Percentiles rank a stretch among this genome's conserved stretches.
These are phyloP conservation scores for Aspergillus cejpii DNA, from an alignment of 2,329 filamentous ascomycete genomes.

Conservation along the genomic window DNA sequence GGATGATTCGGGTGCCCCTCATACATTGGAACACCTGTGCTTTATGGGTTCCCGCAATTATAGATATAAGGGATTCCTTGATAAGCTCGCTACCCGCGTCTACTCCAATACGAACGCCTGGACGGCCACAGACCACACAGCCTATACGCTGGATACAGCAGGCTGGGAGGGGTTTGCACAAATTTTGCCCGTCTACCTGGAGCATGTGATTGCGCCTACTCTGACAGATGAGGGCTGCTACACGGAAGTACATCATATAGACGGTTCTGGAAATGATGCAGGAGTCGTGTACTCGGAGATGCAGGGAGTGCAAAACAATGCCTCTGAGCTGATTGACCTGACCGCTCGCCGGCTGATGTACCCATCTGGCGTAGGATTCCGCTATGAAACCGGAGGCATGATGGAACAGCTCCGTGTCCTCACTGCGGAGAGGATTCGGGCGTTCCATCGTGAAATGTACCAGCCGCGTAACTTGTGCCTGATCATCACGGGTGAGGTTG, in stretches of 20 bases:
- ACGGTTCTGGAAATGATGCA: slow-evolving; percentile 88
- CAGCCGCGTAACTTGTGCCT: slow-evolving; percentile 92
- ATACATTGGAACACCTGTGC: slow-evolving; percentile 74
- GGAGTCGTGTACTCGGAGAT: slow-evolving; percentile 98
- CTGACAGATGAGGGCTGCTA: slow-evolving; percentile 88
- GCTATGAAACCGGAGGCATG: slow-evolving; percentile 97
- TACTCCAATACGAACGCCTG: slow-evolving; percentile 95
- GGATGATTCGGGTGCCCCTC: slow-evolving; percentile 89
- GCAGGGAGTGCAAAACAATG: slow-evolving; percentile 86
- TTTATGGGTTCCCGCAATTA: slow-evolving; percentile 93
- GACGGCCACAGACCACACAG: slow-evolving; percentile 94
- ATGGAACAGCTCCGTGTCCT: slow-evolving; percentile 83
- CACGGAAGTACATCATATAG: slow-evolving; percentile 93
- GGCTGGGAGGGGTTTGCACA: slow-evolving; percentile 96
- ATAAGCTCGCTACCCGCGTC: slow-evolving; percentile 86
- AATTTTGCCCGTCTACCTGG: slow-evolving; percentile 88
- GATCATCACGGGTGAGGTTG: slow-evolving; percentile 83
- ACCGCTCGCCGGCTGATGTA: slow-evolving; percentile 74
- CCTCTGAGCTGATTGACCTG: slow-evolving; percentile 80
- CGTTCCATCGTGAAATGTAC: slow-evolving; percentile 95
- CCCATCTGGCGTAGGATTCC: slow-evolving; percentile 81
- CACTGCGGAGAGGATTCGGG: slow-evolving; percentile 82
- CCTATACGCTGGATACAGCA: slow-evolving; percentile 89
- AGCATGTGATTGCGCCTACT: slow-evolving; percentile 86
- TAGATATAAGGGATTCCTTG: slow-evolving; percentile 87